phyloP scores from a whole-genome alignment of 441 rosid species.

The Bocquillonia castaneifolia region DNA sequence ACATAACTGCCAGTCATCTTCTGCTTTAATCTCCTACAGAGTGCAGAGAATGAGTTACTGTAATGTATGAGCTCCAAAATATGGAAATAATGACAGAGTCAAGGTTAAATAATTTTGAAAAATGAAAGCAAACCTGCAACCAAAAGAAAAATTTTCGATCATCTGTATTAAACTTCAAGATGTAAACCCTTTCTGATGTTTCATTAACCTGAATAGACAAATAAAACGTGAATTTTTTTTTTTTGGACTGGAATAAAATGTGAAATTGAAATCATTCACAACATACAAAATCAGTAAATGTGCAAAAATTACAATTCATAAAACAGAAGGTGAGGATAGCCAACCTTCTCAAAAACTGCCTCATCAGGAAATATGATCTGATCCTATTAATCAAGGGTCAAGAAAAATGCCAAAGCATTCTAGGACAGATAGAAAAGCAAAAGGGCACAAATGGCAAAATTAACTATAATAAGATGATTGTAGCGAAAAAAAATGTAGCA shows the following conservation, averaged over 20 bases:
- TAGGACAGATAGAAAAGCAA: conserved; percentile 3
- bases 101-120: conserved; percentile 12
- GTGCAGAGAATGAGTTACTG: conserved; percentile 24
- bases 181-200: conserved; percentile 82
- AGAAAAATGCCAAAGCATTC: conserved; percentile 34
- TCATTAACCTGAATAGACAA: conserved; percentile 63
- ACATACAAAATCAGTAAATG: too few species aligned
- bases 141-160: conserved; percentile 84
- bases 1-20: conserved; percentile 66
- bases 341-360: conserved; percentile 93
- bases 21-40: conserved; percentile 72
- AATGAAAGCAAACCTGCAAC: conserved; percentile 66
- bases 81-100: not conserved
- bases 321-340: conserved; percentile 4
- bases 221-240: too few species aligned
- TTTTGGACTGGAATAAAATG: not conserved
- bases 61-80: conserved; percentile 4
- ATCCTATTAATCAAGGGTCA: conserved; percentile 58
- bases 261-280: not conserved
- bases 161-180: conserved; percentile 78
- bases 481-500: not conserved
- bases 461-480: not conserved
- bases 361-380: conserved; percentile 91
- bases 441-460: not conserved
- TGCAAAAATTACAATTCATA: not conserved